Conservation (phyloP, 2,329 filamentous ascomycete species). For the Passalora sequoiae region DNA sequence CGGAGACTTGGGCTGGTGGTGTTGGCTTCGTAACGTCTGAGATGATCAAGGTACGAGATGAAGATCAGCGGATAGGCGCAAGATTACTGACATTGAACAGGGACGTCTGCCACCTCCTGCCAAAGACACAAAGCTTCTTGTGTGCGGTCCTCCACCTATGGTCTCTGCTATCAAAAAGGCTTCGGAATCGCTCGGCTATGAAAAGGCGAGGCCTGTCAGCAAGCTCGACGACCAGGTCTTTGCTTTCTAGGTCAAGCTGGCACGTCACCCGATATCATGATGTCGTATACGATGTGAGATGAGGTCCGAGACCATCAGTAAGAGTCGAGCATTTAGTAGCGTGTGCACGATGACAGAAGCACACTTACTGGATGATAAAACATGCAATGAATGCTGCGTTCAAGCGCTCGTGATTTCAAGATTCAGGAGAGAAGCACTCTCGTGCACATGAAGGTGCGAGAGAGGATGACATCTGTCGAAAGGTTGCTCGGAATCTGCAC, state of each 20-base stretch:
- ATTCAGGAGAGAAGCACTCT: too few species aligned
- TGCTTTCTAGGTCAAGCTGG: slow-evolving; percentile 59
- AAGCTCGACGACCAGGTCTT: slow-evolving; percentile 98
- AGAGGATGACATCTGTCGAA: too few species aligned
- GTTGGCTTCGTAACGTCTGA: slow-evolving; percentile 92
- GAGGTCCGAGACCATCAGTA: too few species aligned
- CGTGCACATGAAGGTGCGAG: too few species aligned
- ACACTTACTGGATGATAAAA: neutral
- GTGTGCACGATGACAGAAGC: neutral
- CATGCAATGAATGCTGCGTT: slow-evolving; percentile 3
- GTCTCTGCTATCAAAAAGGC: slow-evolving; percentile 95
- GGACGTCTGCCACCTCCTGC: slow-evolving; percentile 77
- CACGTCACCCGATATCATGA: neutral
- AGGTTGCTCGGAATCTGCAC: too few species aligned
- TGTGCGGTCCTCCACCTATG: slow-evolving; percentile 97
- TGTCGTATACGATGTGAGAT: neutral
- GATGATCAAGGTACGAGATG: slow-evolving; percentile 79
- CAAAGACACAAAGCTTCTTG: slow-evolving; percentile 82
- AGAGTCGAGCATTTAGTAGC: too few species aligned
- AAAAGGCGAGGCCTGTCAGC: slow-evolving; percentile 90
- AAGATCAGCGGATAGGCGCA: too few species aligned
- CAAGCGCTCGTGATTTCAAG: too few species aligned
- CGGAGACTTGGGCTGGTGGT: slow-evolving; percentile 83
- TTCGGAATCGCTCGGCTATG: slow-evolving; percentile 79
- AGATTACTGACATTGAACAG: slow-evolving; percentile 41